Base-by-base conservation (phyloP, 805 yeast genomes). In the Candida railenensis region DNA sequence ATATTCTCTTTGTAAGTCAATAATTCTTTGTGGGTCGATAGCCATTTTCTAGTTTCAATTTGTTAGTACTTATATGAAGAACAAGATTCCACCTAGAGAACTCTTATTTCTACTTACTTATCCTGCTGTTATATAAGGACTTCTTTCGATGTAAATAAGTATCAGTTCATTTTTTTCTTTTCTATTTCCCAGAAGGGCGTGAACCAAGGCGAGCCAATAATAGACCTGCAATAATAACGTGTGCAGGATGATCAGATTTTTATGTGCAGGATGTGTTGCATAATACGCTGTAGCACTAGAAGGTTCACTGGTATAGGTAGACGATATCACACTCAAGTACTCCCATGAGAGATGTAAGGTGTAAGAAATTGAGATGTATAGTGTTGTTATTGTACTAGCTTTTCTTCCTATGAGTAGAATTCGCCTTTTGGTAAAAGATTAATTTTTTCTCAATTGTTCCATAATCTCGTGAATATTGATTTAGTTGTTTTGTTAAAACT, bases 1-100 rank as follows among this genome's bases (percentile, higher is more conserved):
- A 64, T 71, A 72, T 50, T 63, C 67, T 58, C 66, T 70, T 59
- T 72, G 77, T 60, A 72, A 70, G 46, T 67, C 62, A 51, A 72
- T 72, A 48, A 72, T 66, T 71, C 76, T 72, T 58, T 72, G 76
- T 48, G 77, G 77, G 65, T 72, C 69, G 30, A 48, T 58, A 38
- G 30, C 43, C 45, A 46, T 43, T 43, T 30, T 36, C 8, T 7
- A 22, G 22, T 7, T 25, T 11, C 5, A 25, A 25, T 25, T 37
- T 37, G 40, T 37, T 37, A 37, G 40, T 37, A 37, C 16, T 15
- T 5, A n/a, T 16, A 16, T 8, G 12, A 28, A 28, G 14, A 14
- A 11, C 14, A 28, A 28, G n/a, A n/a, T n/a, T n/a, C n/a, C n/a
- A n/a, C n/a, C n/a, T n/a, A n/a, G n/a, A n/a, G n/a, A n/a, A n/a